Conservation (phyloP, 106 monocot genomes). For the Chionographis japonica region DNA sequence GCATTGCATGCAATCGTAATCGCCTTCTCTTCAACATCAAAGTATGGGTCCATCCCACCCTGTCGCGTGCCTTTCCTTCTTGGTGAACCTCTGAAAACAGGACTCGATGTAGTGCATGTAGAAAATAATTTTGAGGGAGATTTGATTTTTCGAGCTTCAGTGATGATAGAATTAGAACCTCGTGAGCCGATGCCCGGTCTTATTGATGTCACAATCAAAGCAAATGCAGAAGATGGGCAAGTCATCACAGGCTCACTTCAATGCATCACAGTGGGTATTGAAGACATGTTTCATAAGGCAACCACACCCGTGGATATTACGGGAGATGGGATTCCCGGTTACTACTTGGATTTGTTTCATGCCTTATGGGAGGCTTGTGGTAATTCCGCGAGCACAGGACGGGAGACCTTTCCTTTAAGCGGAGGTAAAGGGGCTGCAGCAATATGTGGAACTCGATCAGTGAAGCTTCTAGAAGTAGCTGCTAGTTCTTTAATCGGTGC, state of each 20-base stretch:
- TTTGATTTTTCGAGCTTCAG: constrained; percentile 28
- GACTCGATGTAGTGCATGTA: constrained; percentile 39
- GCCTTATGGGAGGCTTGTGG: constrained; percentile 96
- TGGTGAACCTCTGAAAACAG: constrained; percentile 47
- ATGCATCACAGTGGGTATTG: constrained; percentile 68
- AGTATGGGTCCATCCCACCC: constrained; percentile 68
- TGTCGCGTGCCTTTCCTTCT: constrained; percentile 79
- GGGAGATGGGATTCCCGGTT: constrained; percentile 24
- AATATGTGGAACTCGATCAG: constrained; percentile 78
- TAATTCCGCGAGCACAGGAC: constrained; percentile 45
- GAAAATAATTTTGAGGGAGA: constrained; percentile 16
- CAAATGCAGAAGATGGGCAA: constrained; percentile 72
- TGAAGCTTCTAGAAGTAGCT: constrained; percentile 72
- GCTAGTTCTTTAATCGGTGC: constrained; percentile 39
- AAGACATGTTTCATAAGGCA: constrained; percentile 89
- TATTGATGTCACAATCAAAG: constrained; percentile 52
- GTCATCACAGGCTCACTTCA: constrained; percentile 67
- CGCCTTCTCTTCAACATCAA: constrained; percentile 63
- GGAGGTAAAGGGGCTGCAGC: constrained; percentile 77
- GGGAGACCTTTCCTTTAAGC: constrained; percentile 67
- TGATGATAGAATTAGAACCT: constrained; percentile 78
- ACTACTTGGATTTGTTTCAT: constrained; percentile 67
- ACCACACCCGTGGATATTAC: constrained; percentile 41
- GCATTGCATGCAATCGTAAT: constrained; percentile 72
- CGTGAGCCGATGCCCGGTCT: constrained; percentile 79